Evolutionary conservation across 2,329 filamentous ascomycete species (phyloP).

Genomic region (Cadophora malorum): DNA sequence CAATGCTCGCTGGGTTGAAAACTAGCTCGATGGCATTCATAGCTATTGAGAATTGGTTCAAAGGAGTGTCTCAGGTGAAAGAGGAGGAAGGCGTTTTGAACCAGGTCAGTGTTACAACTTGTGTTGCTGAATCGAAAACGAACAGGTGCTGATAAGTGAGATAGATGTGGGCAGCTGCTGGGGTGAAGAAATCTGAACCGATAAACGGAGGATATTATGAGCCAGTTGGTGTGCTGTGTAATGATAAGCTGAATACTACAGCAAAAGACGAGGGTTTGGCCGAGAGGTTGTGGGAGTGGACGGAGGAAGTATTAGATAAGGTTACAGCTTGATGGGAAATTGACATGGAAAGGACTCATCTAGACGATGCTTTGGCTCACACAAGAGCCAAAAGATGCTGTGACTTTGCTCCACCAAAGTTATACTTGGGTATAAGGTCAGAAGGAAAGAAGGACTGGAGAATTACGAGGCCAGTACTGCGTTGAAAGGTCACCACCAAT

Average conservation of each 20-base stretch:
- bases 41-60: not conserved
- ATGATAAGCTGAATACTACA: slow-evolving; percentile 35
- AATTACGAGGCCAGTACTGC: too few species aligned
- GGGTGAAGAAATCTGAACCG: slow-evolving; percentile 37
- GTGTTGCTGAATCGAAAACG: too few species aligned
- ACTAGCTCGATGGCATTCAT: not conserved
- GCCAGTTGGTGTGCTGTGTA: slow-evolving; percentile 45
- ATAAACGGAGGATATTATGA: slow-evolving; percentile 47
- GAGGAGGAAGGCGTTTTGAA: slow-evolving; percentile 47
- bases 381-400: too few species aligned
- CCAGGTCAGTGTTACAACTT: slow-evolving; percentile 40
- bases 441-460: too few species aligned
- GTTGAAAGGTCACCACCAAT: too few species aligned
- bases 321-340: not conserved
- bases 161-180: slow-evolving; percentile 48
- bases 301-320: slow-evolving; percentile 33
- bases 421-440: too few species aligned
- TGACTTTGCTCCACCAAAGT: too few species aligned
- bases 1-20: slow-evolving; percentile 15
- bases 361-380: too few species aligned
- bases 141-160: not conserved
- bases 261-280: slow-evolving; percentile 44
- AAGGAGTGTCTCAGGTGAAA: not conserved
- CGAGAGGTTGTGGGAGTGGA: slow-evolving; percentile 50
- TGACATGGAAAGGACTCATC: too few species aligned